Evolutionary conservation across 1,284 basidiomycete genomes (phyloP), one percentile per base, ranked within the genome.

Genomic region (Ceratobasidium sp.): DNA sequence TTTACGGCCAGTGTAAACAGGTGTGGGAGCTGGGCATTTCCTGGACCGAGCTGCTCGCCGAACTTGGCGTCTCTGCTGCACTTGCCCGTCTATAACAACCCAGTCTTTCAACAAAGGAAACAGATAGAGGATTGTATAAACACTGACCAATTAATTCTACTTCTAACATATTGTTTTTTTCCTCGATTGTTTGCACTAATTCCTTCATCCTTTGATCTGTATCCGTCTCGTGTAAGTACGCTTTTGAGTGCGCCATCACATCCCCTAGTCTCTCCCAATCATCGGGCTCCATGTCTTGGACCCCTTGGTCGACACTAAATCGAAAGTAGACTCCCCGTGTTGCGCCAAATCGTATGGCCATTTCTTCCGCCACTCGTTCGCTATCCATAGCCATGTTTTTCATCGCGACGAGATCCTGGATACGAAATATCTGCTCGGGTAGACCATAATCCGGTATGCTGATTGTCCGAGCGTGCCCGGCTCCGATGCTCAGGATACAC

Each of bases 341-440:
- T 2, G 16, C 19, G 29, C 27, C n/a, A 19, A 54, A 66, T 2
- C 14, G 60, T 13, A 2, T 2, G 2, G 19, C 49, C 23, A 66
- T 54, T 23, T 54, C 50, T 1, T 66, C 33, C 2, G 60, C 60
- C 50, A 66, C 50, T 25, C 39, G 33, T 25, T 66, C 50, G 13
- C 25, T 30, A 46, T 66, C 60, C 1, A 27, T 33, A 16, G 60
- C 50, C 6, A 66, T 66, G 8, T 41, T 23, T 13, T 46, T 53
- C 36, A 46, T 54, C 1, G 41, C 49, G n/a, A n/a, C n/a, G n/a
- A n/a, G n/a, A n/a, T n/a, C n/a, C n/a, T n/a, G n/a, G n/a, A n/a
- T n/a, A n/a, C n/a, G n/a, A n/a, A n/a, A n/a, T n/a, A n/a, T 42
- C 30, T 16, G 13, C 30, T 14, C 8, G 5, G 16, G 27, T 13